Percentiles rank a stretch among this genome's conserved stretches.
These are phyloP conservation scores for Pachysandra terminalis DNA, from an alignment of 164 flowering plant species.

Conservation along the genomic window DNA sequence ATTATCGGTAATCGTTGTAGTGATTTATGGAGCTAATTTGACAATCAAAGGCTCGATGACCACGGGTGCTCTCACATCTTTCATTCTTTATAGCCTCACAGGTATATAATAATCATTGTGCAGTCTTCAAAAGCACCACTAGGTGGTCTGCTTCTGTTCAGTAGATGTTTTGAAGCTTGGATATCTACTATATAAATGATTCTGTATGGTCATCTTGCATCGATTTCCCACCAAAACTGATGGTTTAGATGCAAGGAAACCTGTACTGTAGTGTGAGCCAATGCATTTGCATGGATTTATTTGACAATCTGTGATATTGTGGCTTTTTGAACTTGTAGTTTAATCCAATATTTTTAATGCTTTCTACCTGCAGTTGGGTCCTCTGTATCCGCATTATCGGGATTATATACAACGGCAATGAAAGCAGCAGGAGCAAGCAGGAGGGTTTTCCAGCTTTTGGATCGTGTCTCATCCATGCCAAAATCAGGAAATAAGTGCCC, in stretches of 20 bases:
- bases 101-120: constrained; percentile 30
- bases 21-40: constrained; percentile 86
- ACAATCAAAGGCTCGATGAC: constrained; percentile 80
- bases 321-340: background rate
- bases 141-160: background rate
- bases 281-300: constrained; percentile 1
- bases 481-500: constrained; percentile 81
- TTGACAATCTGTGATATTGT: background rate
- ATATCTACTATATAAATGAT: background rate
- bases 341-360: background rate
- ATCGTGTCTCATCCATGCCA: constrained; percentile 81
- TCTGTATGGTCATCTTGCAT: background rate
- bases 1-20: constrained; percentile 74
- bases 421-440: constrained; percentile 99
- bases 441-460: constrained; percentile 91
- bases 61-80: constrained; percentile 65
- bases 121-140: background rate
- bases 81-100: constrained; percentile 74
- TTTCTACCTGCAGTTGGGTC: constrained; percentile 70
- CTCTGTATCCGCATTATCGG: constrained; percentile 77
- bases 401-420: constrained; percentile 84
- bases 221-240: background rate
- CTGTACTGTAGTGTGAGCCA: background rate
- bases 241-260: background rate
- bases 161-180: background rate